Evolutionary conservation across 1,139 yeast species (phyloP).

Genomic region (Kazachstania sp.): DNA sequence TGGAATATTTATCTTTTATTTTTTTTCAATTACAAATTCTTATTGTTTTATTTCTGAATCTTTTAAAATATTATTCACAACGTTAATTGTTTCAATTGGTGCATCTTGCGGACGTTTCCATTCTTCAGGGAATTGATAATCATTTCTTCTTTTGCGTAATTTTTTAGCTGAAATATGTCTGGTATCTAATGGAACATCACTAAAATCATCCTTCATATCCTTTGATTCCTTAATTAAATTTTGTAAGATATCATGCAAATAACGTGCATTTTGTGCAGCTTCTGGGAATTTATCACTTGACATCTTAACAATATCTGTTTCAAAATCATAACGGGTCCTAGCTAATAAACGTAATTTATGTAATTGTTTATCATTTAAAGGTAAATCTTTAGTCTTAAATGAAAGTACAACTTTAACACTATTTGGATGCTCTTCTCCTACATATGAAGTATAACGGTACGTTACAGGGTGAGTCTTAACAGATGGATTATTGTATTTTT

Average conservation of each 20-base stretch:
- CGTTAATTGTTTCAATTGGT: conserved; percentile 34
- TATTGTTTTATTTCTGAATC: neutral
- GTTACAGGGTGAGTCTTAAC: conserved; percentile 45
- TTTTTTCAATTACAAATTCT: too few species aligned
- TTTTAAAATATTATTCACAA: conserved; percentile 11
- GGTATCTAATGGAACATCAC: conserved; percentile 73
- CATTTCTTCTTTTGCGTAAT: conserved; percentile 37
- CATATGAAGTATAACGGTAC: conserved; percentile 63
- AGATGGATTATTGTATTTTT: conserved; percentile 46
- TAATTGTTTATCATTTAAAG: conserved; percentile 42
- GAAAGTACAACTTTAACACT: conserved; percentile 60
- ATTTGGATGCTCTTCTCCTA: conserved; percentile 66
- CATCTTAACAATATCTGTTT: conserved; percentile 51
- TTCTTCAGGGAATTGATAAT: conserved; percentile 56
- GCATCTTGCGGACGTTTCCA: conserved; percentile 81
- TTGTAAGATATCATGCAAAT: conserved; percentile 55
- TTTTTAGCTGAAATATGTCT: conserved; percentile 51
- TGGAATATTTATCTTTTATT: too few species aligned
- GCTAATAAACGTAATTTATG: conserved; percentile 77
- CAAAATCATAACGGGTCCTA: conserved; percentile 66
- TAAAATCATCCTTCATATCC: conserved; percentile 53
- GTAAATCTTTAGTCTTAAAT: conserved; percentile 47
- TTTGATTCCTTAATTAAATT: conserved; percentile 58
- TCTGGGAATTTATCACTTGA: conserved; percentile 57
- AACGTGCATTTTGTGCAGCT: conserved; percentile 79